These are phyloP conservation scores for Botrytis fragariae DNA, from an alignment of 2,329 filamentous ascomycete genomes.

Conservation along the genomic window DNA sequence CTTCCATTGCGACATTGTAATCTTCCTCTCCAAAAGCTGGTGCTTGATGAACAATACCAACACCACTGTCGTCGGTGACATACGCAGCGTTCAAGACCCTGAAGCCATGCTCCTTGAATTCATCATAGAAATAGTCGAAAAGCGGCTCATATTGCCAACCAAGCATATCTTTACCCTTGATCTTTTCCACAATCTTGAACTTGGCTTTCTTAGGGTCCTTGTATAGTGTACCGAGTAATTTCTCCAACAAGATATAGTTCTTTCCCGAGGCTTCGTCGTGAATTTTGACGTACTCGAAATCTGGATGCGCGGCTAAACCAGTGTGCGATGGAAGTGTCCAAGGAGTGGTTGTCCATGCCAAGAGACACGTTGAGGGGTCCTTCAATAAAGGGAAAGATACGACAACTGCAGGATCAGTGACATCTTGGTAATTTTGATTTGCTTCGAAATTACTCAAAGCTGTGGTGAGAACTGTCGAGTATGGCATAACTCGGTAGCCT, in stretches of 20 bases:
- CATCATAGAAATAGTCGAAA: conserved; percentile 85
- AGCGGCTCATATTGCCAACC: conserved; percentile 81
- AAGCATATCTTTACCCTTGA: conserved; percentile 80
- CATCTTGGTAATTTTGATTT: conserved; percentile 91
- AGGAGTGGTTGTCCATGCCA: conserved; percentile 52
- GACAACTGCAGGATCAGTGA: conserved; percentile 85
- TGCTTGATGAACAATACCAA: conserved; percentile 89
- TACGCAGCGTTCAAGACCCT: conserved; percentile 79
- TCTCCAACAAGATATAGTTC: conserved; percentile 81
- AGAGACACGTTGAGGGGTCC: conserved; percentile 69
- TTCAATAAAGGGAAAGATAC: conserved; percentile 81
- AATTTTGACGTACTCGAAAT: conserved; percentile 86
- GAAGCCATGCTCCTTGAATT: conserved; percentile 84
- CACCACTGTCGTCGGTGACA: conserved; percentile 86
- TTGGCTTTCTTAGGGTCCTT: conserved; percentile 96
- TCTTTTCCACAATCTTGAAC: conserved; percentile 75
- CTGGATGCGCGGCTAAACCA: conserved; percentile 73
- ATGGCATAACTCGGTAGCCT: conserved; percentile 90
- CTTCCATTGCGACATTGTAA: conserved; percentile 76
- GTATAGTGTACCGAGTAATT: conserved; percentile 77
- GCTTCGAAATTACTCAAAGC: conserved; percentile 92
- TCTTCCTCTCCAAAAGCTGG: conserved; percentile 96
- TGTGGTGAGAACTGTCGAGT: conserved; percentile 85
- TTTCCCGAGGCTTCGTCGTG: conserved; percentile 78
- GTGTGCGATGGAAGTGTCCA: conserved; percentile 82